These are phyloP conservation scores for Lachnellula cervina DNA, from an alignment of 2,329 filamentous ascomycete species.

Conservation along the genomic window DNA sequence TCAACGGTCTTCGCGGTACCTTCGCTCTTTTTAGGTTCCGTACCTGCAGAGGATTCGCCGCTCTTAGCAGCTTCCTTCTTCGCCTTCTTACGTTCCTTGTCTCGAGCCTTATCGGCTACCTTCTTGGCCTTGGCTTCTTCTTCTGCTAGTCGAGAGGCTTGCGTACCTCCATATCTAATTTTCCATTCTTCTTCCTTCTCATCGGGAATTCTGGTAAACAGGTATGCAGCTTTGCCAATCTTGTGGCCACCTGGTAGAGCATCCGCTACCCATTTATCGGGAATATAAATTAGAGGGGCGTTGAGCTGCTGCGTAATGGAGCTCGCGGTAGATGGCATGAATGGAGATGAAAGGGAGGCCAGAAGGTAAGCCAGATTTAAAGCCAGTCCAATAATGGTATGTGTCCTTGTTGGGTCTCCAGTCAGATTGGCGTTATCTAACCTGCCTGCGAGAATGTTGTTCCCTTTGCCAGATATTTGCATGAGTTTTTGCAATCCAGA, in stretches of 20 bases:
- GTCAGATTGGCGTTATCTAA: slow-evolving; percentile 38
- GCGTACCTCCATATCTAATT: slow-evolving; percentile 64
- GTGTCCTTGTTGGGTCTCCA: slow-evolving; percentile 34
- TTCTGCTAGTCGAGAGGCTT: slow-evolving; percentile 63
- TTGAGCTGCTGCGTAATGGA: slow-evolving; percentile 76
- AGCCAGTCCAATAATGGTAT: slow-evolving; percentile 61
- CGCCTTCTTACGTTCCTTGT: slow-evolving; percentile 42
- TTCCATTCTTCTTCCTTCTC: slow-evolving; percentile 83
- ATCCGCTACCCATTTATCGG: slow-evolving; percentile 59
- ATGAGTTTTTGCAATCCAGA: slow-evolving; percentile 61
- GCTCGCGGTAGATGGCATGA: slow-evolving; percentile 74
- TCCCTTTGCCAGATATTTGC: slow-evolving; percentile 59
- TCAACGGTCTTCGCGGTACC: slow-evolving; percentile 9
- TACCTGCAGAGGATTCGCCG: slow-evolving; percentile 4
- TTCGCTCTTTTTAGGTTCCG: slow-evolving; percentile 8
- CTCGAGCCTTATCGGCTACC: slow-evolving; percentile 35
- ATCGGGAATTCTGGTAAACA: slow-evolving; percentile 78
- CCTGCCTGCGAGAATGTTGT: slow-evolving; percentile 50
- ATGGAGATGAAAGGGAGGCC: slow-evolving; percentile 73
- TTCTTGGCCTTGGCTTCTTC: slow-evolving; percentile 52
- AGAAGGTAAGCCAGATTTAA: slow-evolving; percentile 81
- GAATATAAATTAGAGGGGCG: slow-evolving; percentile 51
- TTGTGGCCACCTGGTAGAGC: slow-evolving; percentile 68
- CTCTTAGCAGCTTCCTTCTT: slow-evolving; percentile 34
- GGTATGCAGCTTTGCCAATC: slow-evolving; percentile 71